Evolutionary conservation across 352 stramenopile genomes (phyloP), one percentile per base, ranked within the genome.

Genomic region (Phytopythium delawarense): DNA sequence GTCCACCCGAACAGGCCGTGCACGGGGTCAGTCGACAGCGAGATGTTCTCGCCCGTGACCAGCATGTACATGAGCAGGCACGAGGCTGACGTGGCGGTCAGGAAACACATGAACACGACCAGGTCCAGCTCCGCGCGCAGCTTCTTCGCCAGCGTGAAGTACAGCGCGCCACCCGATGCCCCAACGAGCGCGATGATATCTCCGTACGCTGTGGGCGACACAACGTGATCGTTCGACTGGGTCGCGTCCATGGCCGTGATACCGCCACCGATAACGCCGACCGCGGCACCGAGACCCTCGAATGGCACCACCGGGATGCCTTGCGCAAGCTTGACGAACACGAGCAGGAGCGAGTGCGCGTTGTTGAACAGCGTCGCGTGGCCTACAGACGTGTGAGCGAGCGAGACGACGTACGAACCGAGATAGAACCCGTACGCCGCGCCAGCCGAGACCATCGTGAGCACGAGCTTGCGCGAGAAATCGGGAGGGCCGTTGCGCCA

Each of bases 301-400:
- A 87, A 78, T 2, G 73, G 66, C 52, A 75, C 78, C 18, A 94
- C 78, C 7, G 72, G 68, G n/a, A 89, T 69, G 0, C 81, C 78
- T 9, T 81, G 57, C 15, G 78, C 57, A 11, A 92, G 67, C 63
- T 92, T 92, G 44, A 82, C 80, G 34, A 91, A 70, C 39, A 94
- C 86, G 23, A 94, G 72, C 37, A 94, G 61, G 39, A 89, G 72
- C 53, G 86, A 94, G 70, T 94, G 86, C 15, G 81, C 69, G 58
- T 94, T 94, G 67, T 89, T 92, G 60, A 94, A 92, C 9, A 94
- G 71, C 23, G 84, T 92, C 15, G 83, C 86, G 64, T 94, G 86
- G 56, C 83, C 82, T 44, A 94, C 81, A 9, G 86, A 94, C 20
- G 86, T 94, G 39, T 79, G 66, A 23, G 73, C 75, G 21, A 94